Evolutionary conservation across 441 rosid genomes (phyloP), one percentile per base, ranked within the genome.

Genomic region (Erodium moschatum): DNA sequence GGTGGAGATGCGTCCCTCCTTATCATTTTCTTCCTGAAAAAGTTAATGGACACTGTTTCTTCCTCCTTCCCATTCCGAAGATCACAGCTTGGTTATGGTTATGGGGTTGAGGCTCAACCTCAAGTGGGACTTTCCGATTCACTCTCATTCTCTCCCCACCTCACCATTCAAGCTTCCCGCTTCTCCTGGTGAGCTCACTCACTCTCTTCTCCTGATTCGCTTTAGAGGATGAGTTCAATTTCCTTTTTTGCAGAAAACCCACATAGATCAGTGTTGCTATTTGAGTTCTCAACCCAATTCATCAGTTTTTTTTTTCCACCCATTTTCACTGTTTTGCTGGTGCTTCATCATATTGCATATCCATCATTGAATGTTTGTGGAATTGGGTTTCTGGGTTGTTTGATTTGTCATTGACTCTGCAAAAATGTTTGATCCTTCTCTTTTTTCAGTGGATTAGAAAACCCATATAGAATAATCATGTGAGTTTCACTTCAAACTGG

Each of bases 101-200:
- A 61, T 76, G 81, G 82, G 81, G 66, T 81, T 81, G 76, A 78
- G 86, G 75, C 77, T 78, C 21, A 33, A 77, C 66, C 79, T 79
- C 70, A 80, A 82, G 67, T 75, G 73, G 76, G 79, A 58, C 69
- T 71, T 73, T 70, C 83, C 85, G 1, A 13, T 74, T 44, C 80
- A 65, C 8, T 76, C 85, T 40, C 80, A 64, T 64, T 76, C 66
- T 42, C 69, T 60, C 68, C 24, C 72, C 69, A 67, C 48, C 67
- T 73, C 80, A 10, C 70, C 78, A 18, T 69, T 74, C 69, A 70
- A 72, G 66, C 66, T 73, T 62, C 73, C 38, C 4, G 38, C 79
- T 61, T 75, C 86, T 58, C 69, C 76, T 16, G 83, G 87, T 84
- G 65, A 79, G 83, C 48, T 42, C 48, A 42, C 13, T 42, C 48